Conservation (phyloP, 805 yeast genomes). For the Teunomyces tritomae region DNA sequence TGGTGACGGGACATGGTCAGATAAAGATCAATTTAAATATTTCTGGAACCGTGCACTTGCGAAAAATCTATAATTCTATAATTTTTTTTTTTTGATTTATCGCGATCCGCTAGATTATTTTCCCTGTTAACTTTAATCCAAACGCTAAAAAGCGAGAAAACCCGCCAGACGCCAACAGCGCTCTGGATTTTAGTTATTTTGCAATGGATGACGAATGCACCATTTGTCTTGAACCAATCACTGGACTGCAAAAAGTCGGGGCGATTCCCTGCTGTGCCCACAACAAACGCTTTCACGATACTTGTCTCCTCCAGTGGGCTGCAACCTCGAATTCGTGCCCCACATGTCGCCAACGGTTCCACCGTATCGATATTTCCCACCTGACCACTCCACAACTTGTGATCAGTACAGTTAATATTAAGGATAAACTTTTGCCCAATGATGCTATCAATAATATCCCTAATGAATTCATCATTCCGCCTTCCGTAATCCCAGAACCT, state of each 20-base stretch:
- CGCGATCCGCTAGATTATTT: not conserved
- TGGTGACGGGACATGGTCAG: slow-evolving; percentile 80
- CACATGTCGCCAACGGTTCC: slow-evolving; percentile 51
- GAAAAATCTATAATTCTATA: no score
- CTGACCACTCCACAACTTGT: not conserved
- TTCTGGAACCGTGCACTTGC: no score
- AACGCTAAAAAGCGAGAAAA: not conserved
- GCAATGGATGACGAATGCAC: slow-evolving; percentile 43
- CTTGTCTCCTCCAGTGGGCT: slow-evolving; percentile 59
- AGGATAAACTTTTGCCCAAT: slow-evolving; percentile 32
- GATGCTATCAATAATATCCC: slow-evolving; percentile 40
- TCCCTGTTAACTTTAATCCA: not conserved
- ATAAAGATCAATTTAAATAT: not conserved
- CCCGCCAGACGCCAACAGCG: not conserved
- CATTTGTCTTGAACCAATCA: slow-evolving; percentile 50
- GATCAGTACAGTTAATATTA: slow-evolving; percentile 13
- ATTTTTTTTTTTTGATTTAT: not conserved
- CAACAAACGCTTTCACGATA: slow-evolving; percentile 44
- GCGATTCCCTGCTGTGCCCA: slow-evolving; percentile 11
- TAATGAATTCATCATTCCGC: slow-evolving; percentile 29
- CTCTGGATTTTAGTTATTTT: not conserved
- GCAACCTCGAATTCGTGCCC: slow-evolving; percentile 59
- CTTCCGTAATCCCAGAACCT: slow-evolving; percentile 2
- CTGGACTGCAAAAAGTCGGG: slow-evolving; percentile 7
- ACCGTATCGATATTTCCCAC: slow-evolving; percentile 32